Base-by-base conservation (phyloP, 176 grass and related monocot species). In the Miscanthus lutarioriparius region DNA sequence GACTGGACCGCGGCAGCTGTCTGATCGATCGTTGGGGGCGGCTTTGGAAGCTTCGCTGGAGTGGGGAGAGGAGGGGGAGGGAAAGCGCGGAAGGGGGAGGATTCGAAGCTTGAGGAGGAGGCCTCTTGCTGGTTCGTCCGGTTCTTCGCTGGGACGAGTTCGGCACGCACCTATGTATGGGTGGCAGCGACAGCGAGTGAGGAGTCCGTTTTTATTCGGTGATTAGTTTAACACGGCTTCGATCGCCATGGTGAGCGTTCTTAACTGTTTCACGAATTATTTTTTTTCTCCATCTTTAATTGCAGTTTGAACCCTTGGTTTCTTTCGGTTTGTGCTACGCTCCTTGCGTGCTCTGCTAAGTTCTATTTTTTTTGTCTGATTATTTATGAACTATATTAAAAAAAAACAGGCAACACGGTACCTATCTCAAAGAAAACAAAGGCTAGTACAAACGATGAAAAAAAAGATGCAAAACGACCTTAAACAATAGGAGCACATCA, bases 81-180 rank as follows among this genome's bases (percentile, higher is more conserved):
- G 64, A 44, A 48, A 45, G 37, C 20, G 17, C 11, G 13, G 23
- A 36, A 74, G 59, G 41, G 41, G 67, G 27, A 94, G 77, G 78
- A 94, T 87, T 89, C 77, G 84, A 91, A 94, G 87, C 67, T 80
- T 91, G 66, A 72, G 48, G 37, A 67, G 78, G 84, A 76, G 58
- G 14, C 67, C 49, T 56, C 66, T 69, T 10, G 11, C n/a, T 70
- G 13, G 64, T 7, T 30, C 81, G 58, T 62, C 67, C 16, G 71
- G 49, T 48, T 49, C 66, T 28, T 23, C 54, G 40, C 66, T 65
- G 74, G 80, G 80, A 25, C 41, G 87, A 35, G 81, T 3, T 80
- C 19, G 75, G 8, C 53, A 54, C 17, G 4, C 45, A 22, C 51
- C 54, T 61, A 70, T 89, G 67, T 72, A 83, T 75, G 51, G 51